Evolutionary conservation across 1,139 yeast species (phyloP).

Genomic region (Yamadazyma pseudoaaseri): DNA sequence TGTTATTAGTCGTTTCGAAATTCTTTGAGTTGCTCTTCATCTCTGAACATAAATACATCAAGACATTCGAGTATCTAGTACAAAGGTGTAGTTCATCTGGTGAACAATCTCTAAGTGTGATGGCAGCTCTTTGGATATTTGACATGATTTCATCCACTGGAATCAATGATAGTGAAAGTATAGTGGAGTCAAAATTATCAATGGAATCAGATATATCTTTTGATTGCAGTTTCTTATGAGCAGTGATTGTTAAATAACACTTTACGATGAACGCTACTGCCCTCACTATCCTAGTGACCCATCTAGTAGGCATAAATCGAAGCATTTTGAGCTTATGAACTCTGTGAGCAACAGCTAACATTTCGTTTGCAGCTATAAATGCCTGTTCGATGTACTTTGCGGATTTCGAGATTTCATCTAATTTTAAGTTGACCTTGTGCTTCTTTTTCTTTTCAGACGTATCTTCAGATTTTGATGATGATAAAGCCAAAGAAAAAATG

Average conservation of each 20-base stretch:
- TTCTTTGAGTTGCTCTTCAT: constrained; percentile 48
- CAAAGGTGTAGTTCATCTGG: constrained; percentile 89
- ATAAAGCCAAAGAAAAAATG: constrained; percentile 80
- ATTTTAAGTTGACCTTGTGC: constrained; percentile 37
- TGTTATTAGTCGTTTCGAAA: constrained; percentile 8
- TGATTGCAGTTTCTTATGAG: constrained; percentile 31
- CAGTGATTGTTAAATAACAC: constrained; percentile 69
- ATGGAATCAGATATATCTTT: constrained; percentile 22
- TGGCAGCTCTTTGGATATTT: constrained; percentile 71
- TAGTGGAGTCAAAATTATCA: constrained; percentile 45
- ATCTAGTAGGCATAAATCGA: constrained; percentile 82
- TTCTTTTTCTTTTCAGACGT: constrained; percentile 16
- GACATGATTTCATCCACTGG: constrained; percentile 69
- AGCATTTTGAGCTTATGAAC: constrained; percentile 65
- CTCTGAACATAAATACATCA: constrained; percentile 76
- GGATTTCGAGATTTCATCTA: constrained; percentile 71
- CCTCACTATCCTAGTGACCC: constrained; percentile 86
- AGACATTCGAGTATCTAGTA: constrained; percentile 74
- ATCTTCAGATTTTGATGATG: constrained; percentile 36
- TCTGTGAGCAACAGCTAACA: constrained; percentile 68
- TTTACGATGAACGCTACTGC: constrained; percentile 90
- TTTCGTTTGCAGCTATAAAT: constrained; percentile 79
- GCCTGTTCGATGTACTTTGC: constrained; percentile 82
- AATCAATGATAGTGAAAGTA: constrained; percentile 60
- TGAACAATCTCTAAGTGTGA: constrained; percentile 74